phyloP scores from a whole-genome alignment of 2,329 filamentous ascomycete species.

The Acrocalymma vagum region DNA sequence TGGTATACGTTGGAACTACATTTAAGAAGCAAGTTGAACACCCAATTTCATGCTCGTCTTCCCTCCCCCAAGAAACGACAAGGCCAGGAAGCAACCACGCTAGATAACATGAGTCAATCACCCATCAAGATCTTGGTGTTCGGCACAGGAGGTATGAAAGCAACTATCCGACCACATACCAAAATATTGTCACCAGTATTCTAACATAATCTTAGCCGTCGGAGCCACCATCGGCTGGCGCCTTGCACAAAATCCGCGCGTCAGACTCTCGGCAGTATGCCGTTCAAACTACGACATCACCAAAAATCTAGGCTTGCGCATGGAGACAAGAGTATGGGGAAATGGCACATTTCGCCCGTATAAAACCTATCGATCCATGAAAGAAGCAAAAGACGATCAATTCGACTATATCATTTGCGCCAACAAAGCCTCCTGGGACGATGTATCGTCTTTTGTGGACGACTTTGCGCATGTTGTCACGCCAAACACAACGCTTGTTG shows the following conservation, averaged over 20 bases:
- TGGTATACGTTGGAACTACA: no score
- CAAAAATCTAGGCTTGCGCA: slow-evolving; percentile 4
- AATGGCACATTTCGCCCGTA: slow-evolving; percentile 5
- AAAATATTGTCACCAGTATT: no score
- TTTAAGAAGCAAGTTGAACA: no score
- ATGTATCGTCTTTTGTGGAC: background rate
- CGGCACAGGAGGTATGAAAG: slow-evolving; percentile 5
- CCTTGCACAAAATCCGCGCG: slow-evolving; percentile 6
- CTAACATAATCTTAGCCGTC: slow-evolving; percentile 4
- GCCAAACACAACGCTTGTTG: slow-evolving; percentile 7
- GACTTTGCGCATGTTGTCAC: slow-evolving; percentile 6
- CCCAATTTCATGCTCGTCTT: no score
- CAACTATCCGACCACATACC: background rate
- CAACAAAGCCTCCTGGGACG: slow-evolving; percentile 5
- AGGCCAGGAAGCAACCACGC: no score
- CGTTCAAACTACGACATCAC: slow-evolving; percentile 12
- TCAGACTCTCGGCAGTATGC: slow-evolving; percentile 11
- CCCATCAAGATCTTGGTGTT: slow-evolving; percentile 5
- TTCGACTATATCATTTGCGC: slow-evolving; percentile 14
- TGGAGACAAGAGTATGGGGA: slow-evolving; percentile 12
- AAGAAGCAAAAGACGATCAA: slow-evolving; percentile 1
- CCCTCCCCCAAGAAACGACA: no score
- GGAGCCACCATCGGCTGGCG: slow-evolving; percentile 11
- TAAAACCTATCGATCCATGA: slow-evolving; percentile 10
- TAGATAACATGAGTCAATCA: no score